Evolutionary conservation across 116 monocot species (phyloP).

Genomic region (Posidonia oceanica): DNA sequence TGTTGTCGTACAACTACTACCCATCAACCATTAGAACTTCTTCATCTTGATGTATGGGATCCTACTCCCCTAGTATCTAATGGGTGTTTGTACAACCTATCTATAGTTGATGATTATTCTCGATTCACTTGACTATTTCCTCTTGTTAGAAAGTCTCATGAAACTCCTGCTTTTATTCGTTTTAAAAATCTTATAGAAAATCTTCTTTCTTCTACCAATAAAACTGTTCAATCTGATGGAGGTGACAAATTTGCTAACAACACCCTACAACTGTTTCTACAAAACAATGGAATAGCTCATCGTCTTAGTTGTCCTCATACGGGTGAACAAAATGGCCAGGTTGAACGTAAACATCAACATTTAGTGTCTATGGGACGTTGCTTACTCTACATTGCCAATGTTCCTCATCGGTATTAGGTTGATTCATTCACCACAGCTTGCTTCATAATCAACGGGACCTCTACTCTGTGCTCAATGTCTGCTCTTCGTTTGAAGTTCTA

Average conservation of each 20-base stretch:
- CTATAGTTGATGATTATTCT: neutral
- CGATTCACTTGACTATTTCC: neutral
- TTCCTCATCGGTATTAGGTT: no score
- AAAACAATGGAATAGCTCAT: neutral
- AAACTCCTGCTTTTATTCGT: neutral
- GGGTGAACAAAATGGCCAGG: neutral
- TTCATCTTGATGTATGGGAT: neutral
- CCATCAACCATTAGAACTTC: neutral
- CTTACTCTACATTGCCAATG: no score
- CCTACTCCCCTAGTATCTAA: neutral
- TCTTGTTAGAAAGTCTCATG: neutral
- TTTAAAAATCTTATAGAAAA: neutral
- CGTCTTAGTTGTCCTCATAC: neutral
- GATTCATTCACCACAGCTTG: no score
- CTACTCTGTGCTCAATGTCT: no score
- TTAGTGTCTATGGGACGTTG: no score
- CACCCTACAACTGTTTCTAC: neutral
- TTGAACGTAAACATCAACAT: neutral
- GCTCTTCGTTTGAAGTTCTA: no score
- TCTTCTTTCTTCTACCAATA: neutral
- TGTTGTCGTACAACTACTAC: neutral
- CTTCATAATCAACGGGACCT: no score
- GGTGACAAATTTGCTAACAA: neutral
- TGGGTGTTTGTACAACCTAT: neutral
- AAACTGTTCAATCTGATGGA: neutral